Base-by-base conservation (phyloP, 2,329 filamentous ascomycete genomes). In the Penicillium sp. region DNA sequence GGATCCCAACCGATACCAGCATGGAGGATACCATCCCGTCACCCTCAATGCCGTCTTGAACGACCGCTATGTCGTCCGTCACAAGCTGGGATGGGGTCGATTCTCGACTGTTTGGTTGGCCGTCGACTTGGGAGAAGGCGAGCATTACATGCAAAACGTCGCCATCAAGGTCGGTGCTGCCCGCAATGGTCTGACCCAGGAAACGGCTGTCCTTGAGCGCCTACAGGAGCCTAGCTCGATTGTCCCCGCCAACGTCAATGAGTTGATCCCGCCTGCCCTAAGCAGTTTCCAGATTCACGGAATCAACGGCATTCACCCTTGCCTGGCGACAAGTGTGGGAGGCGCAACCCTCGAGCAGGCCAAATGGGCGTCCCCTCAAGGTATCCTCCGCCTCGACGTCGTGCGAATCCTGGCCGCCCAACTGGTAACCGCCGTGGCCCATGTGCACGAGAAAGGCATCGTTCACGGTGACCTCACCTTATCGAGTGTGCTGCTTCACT, bases 361-460 rank as follows among this genome's bases (percentile, higher is more conserved):
- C 2, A 62, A 61, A 41, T 42, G 60, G 32, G 54, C 45, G 1
- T 60, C 59, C 9, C 61, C 29, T n/a, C 56, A 48, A 5, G 44
- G 58, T 2, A 18, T 63, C n/a, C 62, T 66, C 45, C 46, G 58
- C 37, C 47, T 57, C 32, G 49, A 57, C 4, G 54, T 57, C 2
- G 59, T 61, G 13, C 57, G 59, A 29, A 40, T 54, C n/a, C 38
- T 65, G 4, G 52, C 52, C n/a, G 59, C 59, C 1, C 60, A 64
- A 45, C 56, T 63, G 1, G 56, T 52, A 1, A 70, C 65, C 28
- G 66, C 59, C 25, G 59, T 71, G 7, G 55, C 60, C 0, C 63
- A 64, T 51, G 50, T 63, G 3, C 61, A 65, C 53, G 50, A 51
- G 28, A 46, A 59, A 52, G 60, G 56, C 2, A 56, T 59, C 42